These are phyloP conservation scores for Zoysia matrella DNA, from an alignment of 202 grass and related monocot genomes.

Conservation along the genomic window DNA sequence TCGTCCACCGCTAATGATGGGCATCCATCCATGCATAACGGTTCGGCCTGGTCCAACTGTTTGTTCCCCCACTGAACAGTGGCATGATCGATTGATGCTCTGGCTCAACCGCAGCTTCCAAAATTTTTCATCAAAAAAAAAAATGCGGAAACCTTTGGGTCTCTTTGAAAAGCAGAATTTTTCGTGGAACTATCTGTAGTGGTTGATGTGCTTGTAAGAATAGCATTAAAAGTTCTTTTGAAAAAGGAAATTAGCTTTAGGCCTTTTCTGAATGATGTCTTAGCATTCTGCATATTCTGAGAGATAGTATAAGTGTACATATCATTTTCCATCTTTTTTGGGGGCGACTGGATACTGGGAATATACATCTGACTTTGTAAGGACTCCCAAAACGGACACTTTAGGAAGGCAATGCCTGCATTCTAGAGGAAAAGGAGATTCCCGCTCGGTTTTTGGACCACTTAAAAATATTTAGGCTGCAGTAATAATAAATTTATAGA, in stretches of 20 bases:
- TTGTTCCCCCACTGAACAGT: conserved; percentile 7
- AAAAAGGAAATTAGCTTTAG: neutral
- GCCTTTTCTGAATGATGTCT: neutral
- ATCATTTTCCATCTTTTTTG: neutral
- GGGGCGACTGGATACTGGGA: no score
- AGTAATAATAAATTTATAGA: neutral
- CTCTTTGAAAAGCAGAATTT: neutral
- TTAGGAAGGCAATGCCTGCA: neutral
- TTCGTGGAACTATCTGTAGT: neutral
- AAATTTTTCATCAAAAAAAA: neutral
- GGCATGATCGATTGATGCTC: neutral
- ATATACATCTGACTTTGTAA: neutral
- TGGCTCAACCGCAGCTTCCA: neutral
- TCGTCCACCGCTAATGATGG: neutral
- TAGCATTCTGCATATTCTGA: neutral
- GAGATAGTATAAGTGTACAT: neutral
- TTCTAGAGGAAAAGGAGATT: neutral
- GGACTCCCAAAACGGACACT: neutral
- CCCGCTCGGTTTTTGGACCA: neutral
- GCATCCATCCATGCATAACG: conserved; percentile 34
- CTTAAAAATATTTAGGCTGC: neutral
- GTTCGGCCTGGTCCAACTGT: conserved; percentile 17
- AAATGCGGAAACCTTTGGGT: neutral
- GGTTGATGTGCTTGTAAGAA: neutral
- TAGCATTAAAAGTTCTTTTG: neutral